These are phyloP conservation scores for Peronospora destructor DNA, from an alignment of 352 stramenopile genomes.

Conservation along the genomic window DNA sequence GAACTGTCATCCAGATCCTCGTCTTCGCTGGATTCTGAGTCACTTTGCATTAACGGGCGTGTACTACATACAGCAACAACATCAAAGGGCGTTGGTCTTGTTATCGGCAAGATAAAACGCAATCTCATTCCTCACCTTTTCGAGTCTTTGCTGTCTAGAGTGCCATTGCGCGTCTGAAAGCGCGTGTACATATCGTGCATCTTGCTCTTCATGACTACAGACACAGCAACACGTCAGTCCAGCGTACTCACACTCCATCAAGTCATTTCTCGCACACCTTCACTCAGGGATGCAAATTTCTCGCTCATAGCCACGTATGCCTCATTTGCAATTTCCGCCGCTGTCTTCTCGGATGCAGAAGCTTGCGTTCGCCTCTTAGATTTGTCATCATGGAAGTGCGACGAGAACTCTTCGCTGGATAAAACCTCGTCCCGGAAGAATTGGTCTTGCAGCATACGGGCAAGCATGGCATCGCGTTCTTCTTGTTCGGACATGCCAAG, in stretches of 20 bases:
- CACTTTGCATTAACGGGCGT: constrained; percentile 59
- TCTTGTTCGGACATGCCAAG: constrained; percentile 53
- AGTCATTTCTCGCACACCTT: constrained; percentile 25
- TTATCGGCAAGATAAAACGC: not conserved
- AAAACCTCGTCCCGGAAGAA: constrained; percentile 75
- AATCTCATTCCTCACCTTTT: constrained; percentile 40
- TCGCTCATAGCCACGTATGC: constrained; percentile 62
- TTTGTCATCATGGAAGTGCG: constrained; percentile 48
- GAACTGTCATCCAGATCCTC: constrained; percentile 40
- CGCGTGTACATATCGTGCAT: constrained; percentile 79
- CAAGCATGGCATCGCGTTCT: constrained; percentile 58
- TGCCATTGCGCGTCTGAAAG: constrained; percentile 66
- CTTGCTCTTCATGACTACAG: constrained; percentile 66
- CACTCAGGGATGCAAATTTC: constrained; percentile 73
- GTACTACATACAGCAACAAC: constrained; percentile 40
- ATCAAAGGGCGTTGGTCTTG: constrained; percentile 3
- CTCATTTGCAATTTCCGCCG: constrained; percentile 62
- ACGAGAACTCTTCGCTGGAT: constrained; percentile 62
- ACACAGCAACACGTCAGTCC: constrained; percentile 9
- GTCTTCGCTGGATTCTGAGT: constrained; percentile 69
- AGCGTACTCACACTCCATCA: not conserved
- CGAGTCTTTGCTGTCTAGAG: constrained; percentile 40
- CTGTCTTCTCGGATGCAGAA: constrained; percentile 52
- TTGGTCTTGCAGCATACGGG: constrained; percentile 79
- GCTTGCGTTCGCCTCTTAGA: constrained; percentile 10